These are phyloP conservation scores for Pholiota adiposa DNA, from an alignment of 1,284 basidiomycete genomes.

Conservation along the genomic window DNA sequence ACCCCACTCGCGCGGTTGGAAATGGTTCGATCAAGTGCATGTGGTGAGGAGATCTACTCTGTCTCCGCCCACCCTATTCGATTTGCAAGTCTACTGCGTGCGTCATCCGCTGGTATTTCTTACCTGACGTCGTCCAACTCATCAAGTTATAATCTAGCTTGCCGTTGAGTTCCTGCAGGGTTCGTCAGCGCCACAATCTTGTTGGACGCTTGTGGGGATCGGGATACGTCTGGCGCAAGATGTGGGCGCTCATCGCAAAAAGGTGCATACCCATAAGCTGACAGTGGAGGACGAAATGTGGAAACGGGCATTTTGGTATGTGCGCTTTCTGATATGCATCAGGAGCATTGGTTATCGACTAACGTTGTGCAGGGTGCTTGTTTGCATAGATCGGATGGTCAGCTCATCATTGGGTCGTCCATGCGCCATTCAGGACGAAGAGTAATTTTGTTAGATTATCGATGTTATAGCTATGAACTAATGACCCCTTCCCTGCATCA, in stretches of 20 bases:
- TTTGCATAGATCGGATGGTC: constrained; percentile 64
- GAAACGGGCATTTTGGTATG: constrained; percentile 84
- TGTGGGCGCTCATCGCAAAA: constrained; percentile 66
- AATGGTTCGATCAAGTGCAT: constrained; percentile 71
- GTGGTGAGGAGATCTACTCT: constrained; percentile 35
- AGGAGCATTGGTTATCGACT: background rate
- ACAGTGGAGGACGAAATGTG: constrained; percentile 68
- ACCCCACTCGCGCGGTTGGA: constrained; percentile 72
- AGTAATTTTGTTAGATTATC: constrained; percentile 54
- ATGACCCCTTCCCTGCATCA: constrained; percentile 33
- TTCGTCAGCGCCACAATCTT: constrained; percentile 69
- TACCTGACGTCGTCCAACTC: background rate
- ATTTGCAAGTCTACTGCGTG: constrained; percentile 47
- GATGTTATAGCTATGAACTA: background rate
- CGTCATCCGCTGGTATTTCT: constrained; percentile 25
- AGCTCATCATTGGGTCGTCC: constrained; percentile 80
- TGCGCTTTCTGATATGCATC: background rate
- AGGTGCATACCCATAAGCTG: constrained; percentile 40
- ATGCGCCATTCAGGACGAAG: constrained; percentile 84
- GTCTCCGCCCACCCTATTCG: constrained; percentile 39
- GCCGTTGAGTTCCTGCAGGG: constrained; percentile 55
- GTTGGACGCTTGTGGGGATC: constrained; percentile 74
- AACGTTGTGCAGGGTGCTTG: constrained; percentile 52
- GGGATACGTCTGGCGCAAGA: constrained; percentile 73
- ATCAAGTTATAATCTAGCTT: constrained; percentile 34